Evolutionary conservation across 345 rosid genomes (phyloP), one percentile per base, ranked within the genome.

Genomic region (Crucihimalaya himalaica): DNA sequence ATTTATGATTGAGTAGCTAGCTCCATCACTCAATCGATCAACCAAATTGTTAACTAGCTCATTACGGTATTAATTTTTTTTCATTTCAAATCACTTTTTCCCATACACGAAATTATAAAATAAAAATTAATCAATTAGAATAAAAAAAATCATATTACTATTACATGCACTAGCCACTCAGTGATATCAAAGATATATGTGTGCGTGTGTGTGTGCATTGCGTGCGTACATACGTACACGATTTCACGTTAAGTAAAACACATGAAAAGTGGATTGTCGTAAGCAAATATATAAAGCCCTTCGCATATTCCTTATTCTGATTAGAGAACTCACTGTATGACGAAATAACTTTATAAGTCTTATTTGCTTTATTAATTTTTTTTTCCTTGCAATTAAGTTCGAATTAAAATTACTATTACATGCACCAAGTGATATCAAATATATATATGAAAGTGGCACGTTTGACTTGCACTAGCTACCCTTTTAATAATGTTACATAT

Each of bases 391-490:
- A 28, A 47, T 35, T 6, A 25, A 48, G 23, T 53, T 68, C 21
- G 50, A 43, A 61, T 53, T 68, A 11, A 68, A 52, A 39, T 29
- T 31, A 51, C 60, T 25, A 75, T 67, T 13, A 59, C 29, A 68
- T n/a, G 79, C 70, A 76, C 70, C 64, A 60, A 68, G 50, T 53
- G 51, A 56, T 69, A 37, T 68, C 42, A 61, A 75, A 4, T 3
- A 51, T 40, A 68, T 50, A 68, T 23, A 45, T 52, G 68, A 23
- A 62, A 69, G 51, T 55, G 58, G 65, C 48, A 64, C 66, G 60
- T 76, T 76, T 69, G 71, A 76, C 71, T 62, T 54, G 51, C 57
- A 68, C 31, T 61, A 53, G n/a, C n/a, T n/a, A n/a, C n/a, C 48
- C 43, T 53, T 54, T 32, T 53, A 37, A 21, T 64, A 58, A 12